Conservation (phyloP, 192 early-diverging fungal genomes). For the Physocladia obscura region DNA sequence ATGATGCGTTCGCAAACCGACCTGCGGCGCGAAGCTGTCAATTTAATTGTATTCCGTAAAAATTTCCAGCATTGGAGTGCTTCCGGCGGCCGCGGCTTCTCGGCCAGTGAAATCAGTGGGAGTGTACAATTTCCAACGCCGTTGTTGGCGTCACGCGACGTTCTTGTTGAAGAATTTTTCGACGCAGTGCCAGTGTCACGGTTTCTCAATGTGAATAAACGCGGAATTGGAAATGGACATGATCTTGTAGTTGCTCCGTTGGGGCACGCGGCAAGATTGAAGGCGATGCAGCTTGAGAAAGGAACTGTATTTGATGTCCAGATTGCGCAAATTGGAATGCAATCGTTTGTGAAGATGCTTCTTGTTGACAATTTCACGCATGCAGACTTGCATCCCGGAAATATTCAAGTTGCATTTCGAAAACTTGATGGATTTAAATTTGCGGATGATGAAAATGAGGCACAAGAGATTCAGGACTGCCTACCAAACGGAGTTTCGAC, state of each 20-base stretch:
- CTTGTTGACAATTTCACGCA: conserved; percentile 94
- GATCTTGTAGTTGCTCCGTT: conserved; percentile 9
- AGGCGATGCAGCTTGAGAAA: not conserved
- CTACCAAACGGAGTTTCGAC: not conserved
- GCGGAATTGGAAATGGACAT: not conserved
- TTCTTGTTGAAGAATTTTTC: conserved; percentile 83
- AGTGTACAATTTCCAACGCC: conserved; percentile 66
- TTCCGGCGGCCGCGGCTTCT: too few species aligned
- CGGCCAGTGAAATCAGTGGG: conserved; percentile 13
- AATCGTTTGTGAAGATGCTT: conserved; percentile 82
- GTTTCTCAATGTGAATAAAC: conserved; percentile 55
- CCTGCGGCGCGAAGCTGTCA: conserved; percentile 73
- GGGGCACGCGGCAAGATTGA: not conserved
- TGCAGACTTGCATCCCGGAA: conserved; percentile 90
- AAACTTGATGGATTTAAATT: conserved; percentile 36
- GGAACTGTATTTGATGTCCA: conserved; percentile 70
- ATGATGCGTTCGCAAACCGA: conserved; percentile 95
- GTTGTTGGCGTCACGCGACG: conserved; percentile 54
- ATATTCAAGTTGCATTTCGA: conserved; percentile 82
- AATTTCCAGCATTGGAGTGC: conserved; percentile 39
- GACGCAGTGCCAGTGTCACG: conserved; percentile 73
- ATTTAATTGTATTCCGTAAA: conserved; percentile 55
- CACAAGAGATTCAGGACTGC: not conserved
- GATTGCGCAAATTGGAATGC: conserved; percentile 81
- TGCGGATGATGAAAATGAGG: not conserved